Evolutionary conservation across 768 basidiomycete species (phyloP).

Genomic region (Mrakia frigida): DNA sequence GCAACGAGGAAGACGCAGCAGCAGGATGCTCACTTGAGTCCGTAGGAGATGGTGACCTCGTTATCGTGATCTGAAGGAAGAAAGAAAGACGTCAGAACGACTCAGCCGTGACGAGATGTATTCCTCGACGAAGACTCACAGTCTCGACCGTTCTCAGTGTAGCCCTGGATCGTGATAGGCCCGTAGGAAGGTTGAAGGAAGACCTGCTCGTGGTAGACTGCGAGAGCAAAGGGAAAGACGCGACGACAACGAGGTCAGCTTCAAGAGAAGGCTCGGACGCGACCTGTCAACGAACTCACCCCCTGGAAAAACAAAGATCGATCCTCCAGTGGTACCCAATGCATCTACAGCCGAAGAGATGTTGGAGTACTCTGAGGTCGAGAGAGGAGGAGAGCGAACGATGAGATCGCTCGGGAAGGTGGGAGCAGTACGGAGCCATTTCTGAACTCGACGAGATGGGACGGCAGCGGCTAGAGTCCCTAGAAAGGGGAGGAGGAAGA

Average conservation of each 20-base stretch:
- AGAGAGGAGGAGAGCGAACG: not conserved
- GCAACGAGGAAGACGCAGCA: too few species aligned
- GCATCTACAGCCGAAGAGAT: not conserved
- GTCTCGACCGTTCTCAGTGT: constrained; percentile 4
- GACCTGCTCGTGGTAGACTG: constrained; percentile 13
- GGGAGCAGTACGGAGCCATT: not conserved
- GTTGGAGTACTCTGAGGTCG: not conserved
- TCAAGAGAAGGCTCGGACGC: too few species aligned
- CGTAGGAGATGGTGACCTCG: constrained; percentile 14
- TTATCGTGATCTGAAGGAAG: not conserved
- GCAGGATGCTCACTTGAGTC: not conserved
- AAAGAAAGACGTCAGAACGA: not conserved
- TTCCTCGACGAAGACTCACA: constrained; percentile 5
- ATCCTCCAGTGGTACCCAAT: not conserved
- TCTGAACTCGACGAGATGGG: not conserved
- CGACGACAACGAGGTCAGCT: not conserved
- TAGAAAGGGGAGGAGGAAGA: not conserved
- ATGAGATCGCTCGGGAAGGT: not conserved
- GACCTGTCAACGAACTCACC: not conserved
- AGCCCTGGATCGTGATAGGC: constrained; percentile 12
- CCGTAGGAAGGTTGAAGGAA: constrained; percentile 10
- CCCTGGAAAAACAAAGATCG: constrained; percentile 8
- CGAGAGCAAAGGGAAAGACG: not conserved
- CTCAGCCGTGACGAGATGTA: not conserved
- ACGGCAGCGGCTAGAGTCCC: not conserved